Percentiles rank a stretch among this genome's conserved stretches.
phyloP scores from a whole-genome alignment of 1,139 yeast species.

The Petasospora rhodanensis region DNA sequence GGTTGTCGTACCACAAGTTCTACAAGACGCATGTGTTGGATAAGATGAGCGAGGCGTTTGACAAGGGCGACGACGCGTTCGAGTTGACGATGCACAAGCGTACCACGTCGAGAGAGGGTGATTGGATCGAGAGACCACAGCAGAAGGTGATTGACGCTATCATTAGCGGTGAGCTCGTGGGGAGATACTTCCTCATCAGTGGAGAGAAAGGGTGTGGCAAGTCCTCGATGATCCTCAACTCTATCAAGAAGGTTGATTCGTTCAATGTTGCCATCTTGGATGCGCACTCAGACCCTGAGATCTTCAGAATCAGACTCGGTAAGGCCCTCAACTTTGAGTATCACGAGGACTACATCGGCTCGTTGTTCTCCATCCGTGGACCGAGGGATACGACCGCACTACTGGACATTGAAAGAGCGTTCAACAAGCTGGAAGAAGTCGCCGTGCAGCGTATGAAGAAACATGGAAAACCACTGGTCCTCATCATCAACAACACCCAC shows the following conservation, averaged over 20 bases:
- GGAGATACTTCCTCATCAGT: conserved; percentile 66
- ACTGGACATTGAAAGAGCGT: conserved; percentile 78
- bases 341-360: conserved; percentile 80
- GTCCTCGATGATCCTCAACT: conserved; percentile 44
- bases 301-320: conserved; percentile 72
- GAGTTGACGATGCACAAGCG: conserved; percentile 48
- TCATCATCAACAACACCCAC: conserved; percentile 73
- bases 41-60: conserved; percentile 66
- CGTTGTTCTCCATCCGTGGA: conserved; percentile 75
- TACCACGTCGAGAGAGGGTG: conserved; percentile 29
- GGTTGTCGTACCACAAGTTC: conserved; percentile 59
- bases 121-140: conserved; percentile 69
- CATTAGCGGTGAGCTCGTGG: conserved; percentile 55
- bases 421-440: conserved; percentile 68
- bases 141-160: conserved; percentile 64
- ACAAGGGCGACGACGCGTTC: conserved; percentile 62
- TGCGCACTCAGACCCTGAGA: conserved; percentile 85
- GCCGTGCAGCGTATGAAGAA: conserved; percentile 48
- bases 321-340: conserved; percentile 69
- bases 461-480: conserved; percentile 51
- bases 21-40: conserved; percentile 57
- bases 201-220: conserved; percentile 91
- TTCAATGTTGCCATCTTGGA: conserved; percentile 67
- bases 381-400: conserved; percentile 84
- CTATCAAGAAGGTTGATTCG: conserved; percentile 64